Percentiles rank a stretch among this genome's conserved stretches.
Evolutionary conservation across 805 yeast genomes (phyloP).

Genomic region (Wickerhamiella dianesei): DNA sequence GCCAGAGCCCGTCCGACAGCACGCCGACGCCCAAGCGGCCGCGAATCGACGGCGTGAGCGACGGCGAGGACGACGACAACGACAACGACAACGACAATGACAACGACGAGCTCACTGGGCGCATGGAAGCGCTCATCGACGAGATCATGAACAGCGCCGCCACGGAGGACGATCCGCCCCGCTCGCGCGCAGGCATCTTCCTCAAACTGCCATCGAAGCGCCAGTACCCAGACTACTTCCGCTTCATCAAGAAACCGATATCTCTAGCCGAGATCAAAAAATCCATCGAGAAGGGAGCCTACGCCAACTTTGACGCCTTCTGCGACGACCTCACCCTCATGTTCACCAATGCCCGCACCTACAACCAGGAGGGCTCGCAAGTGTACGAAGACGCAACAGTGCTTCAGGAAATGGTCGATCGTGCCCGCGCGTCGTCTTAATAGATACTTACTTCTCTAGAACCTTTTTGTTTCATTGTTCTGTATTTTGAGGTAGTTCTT

Average conservation of each 20-base stretch:
- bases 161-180: constrained; percentile 16
- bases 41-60: neutral
- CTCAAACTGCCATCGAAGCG: constrained; percentile 56
- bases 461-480: too few relatives aligned
- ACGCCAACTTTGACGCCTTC: constrained; percentile 33
- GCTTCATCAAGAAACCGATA: constrained; percentile 45
- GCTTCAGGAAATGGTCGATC: constrained; percentile 10
- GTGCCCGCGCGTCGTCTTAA: too few relatives aligned
- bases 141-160: constrained; percentile 6
- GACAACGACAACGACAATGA: constrained; percentile 2
- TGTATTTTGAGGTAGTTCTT: too few relatives aligned
- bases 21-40: constrained; percentile 5
- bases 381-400: constrained; percentile 45
- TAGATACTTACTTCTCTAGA: too few relatives aligned
- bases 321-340: constrained; percentile 38
- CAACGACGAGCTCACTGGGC: constrained; percentile 3
- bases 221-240: constrained; percentile 75
- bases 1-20: neutral
- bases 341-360: constrained; percentile 54
- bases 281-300: constrained; percentile 29
- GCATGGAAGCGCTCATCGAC: constrained; percentile 6
- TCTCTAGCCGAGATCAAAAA: constrained; percentile 42
- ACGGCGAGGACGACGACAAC: neutral
- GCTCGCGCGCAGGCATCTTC: constrained; percentile 36
- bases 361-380: constrained; percentile 54